Base-by-base conservation (phyloP, 768 basidiomycete genomes). In the Leccinum disarticulatum region DNA sequence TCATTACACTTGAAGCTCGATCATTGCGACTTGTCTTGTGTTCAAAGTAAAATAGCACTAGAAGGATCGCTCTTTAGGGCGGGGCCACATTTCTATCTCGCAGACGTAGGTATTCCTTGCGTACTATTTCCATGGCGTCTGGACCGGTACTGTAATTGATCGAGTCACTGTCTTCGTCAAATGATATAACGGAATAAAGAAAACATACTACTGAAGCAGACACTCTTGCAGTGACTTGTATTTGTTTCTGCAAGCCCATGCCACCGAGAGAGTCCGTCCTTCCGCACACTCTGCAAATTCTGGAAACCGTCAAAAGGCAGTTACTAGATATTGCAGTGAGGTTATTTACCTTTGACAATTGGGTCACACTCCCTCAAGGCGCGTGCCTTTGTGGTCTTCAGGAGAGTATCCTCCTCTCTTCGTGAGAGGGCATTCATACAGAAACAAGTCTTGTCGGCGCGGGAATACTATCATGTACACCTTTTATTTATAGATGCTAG, bases 341-440 rank as follows among this genome's bases (percentile, higher is more conserved):
- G 30, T 15, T 2, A 54, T 25, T 41, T 55, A 64, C 93, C 88
- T 84, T 86, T 88, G 4, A 94, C 89, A 6, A 91, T 61, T 1
- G 77, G 61, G 67, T 92, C 88, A 63, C 93, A 95, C 72, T 91
- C 88, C 66, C 83, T 86, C 68, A 94, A 73, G 13, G 93, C 93
- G 58, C 80, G 79, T 15, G 86, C 84, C 69, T 94, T 95, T 9
- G 91, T 89, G 25, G 88, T 79, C 73, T 95, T 94, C 41, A 89
- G 73, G 43, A 95, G 81, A 8, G 87, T 87, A 49, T 95, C 93
- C 71, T 95, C 93, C 76, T 95, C 93, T 52, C 93, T 82, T 57
- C 91, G 83, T 38, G 93, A 95, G 33, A 95, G 83, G 46, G 91
- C 82, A 73, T 93, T 86, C 93, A 94, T 94, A 38, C 14, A n/a